Evolutionary conservation across 495 filamentous ascomycete genomes (phyloP), one percentile per base, ranked within the genome.

Genomic region (Daldinia decipiens): DNA sequence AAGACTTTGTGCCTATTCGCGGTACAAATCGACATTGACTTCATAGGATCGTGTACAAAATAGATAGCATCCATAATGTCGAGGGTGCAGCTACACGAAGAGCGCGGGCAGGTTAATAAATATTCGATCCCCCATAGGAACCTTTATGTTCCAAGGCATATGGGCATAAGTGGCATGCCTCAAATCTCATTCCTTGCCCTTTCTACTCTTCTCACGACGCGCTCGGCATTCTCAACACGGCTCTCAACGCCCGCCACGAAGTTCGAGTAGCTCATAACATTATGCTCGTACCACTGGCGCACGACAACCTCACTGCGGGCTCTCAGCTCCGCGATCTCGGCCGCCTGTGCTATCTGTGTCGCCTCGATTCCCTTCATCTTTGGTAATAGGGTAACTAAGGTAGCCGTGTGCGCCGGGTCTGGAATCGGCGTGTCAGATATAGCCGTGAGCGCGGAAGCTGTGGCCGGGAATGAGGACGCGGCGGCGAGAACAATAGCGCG

Each of bases 261-360:
- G 67, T 91, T 87, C 0, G 90, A 89, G 70, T 86, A 87, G 13
- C 86, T 85, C 40, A 97, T 77, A 58, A 95, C 81, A 12, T 88
- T 85, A 54, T 88, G 78, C 72, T 94, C 88, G 80, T 96, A 95
- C 93, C 94, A 97, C 17, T 86, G 78, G 78, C 93, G 86, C 61
- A 98, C 76, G n/a, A 89, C 79, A 26, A 78, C 77, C 62, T 93
- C 94, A 62, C 88, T 96, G 19, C 91, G 83, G n/a, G 84, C 82
- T 53, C 93, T 78, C 64, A 99, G 77, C 64, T 88, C 88, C 27
- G 89, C 87, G 36, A 97, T 87, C 69, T 91, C 86, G 24, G 82
- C 81, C n/a, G 85, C 87, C 78, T 97, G 94, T 21, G 87, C 83
- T 5, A 86, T 78, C 79, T 98, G 94, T 27, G 82, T 80, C 24